phyloP scores from a whole-genome alignment of 352 stramenopile species.

The Globisporangium parvum region DNA sequence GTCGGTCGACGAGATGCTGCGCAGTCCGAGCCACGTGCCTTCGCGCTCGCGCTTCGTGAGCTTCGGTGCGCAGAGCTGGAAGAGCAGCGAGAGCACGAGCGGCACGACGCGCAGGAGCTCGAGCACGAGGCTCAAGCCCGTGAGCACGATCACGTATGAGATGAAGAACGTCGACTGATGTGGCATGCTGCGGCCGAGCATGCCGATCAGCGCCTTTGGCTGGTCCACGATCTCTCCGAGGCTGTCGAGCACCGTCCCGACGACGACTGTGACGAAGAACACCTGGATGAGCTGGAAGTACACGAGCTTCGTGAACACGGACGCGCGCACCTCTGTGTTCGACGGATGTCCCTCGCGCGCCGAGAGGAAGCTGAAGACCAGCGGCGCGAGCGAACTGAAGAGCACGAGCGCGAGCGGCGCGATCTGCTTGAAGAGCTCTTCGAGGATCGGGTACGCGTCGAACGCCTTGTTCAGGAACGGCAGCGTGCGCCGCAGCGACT shows the following conservation, averaged over 20 bases:
- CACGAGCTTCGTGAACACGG: constrained; percentile 68
- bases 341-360: constrained; percentile 61
- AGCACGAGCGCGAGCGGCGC: constrained; percentile 54
- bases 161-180: constrained; percentile 85
- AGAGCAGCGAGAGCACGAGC: constrained; percentile 39
- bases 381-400: constrained; percentile 50
- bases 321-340: constrained; percentile 52
- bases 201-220: constrained; percentile 55
- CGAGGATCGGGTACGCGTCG: constrained; percentile 48
- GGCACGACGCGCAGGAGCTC: constrained; percentile 62
- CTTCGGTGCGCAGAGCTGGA: constrained; percentile 50
- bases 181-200: constrained; percentile 71
- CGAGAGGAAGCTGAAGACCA: constrained; percentile 65
- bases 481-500: constrained; percentile 51
- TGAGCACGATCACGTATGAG: constrained; percentile 73
- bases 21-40: constrained; percentile 48
- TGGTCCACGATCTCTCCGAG: constrained; percentile 67
- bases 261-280: constrained; percentile 76
- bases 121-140: constrained; percentile 45
- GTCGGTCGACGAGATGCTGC: constrained; percentile 38
- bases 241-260: constrained; percentile 71
- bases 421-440: constrained; percentile 67
- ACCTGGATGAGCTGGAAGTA: constrained; percentile 83
- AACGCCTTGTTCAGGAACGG: constrained; percentile 65
- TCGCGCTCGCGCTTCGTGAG: constrained; percentile 52